Evolutionary conservation across 331 rosid genomes (phyloP), one percentile per base, ranked within the genome.

Genomic region (Malus hybrid): DNA sequence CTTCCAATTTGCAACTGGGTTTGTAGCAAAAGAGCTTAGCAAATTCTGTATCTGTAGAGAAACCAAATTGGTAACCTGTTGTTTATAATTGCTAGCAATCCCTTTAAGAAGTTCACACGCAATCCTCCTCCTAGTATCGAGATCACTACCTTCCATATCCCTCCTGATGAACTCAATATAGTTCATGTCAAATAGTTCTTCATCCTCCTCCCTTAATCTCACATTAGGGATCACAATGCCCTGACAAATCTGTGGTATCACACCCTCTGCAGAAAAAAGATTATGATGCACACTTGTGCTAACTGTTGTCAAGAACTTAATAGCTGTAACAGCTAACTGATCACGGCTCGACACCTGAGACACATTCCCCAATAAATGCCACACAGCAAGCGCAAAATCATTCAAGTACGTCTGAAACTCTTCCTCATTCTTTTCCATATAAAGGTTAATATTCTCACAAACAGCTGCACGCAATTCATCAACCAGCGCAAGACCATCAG

Each of bases 121-220:
- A 70, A 95, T 90, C 86, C 99, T 90, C 91, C 99, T 92, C 85
- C 99, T 88, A 8, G 99, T 92, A 83, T 95, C 99, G 39, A 95
- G 84, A 88, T 95, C 99, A 63, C 97, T 95, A 10, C 99, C 99
- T 79, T 95, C 99, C 93, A 95, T 95, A 82, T 95, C 99, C 83
- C 99, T 84, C 82, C 97, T 83, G 71, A 95, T 86, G 81, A 90
- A 95, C 85, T 95, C 99, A 65, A 95, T 82, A 80, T 87, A 88
- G 77, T 95, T 95, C 91, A 87, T 86, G 75, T 89, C 96, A 78
- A 92, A 95, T 30, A 95, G 85, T 56, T 95, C 99, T 82, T 89
- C 93, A 6, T 95, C 99, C 7, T 92, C 99, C 1, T 90, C 97
- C 84, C 97, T 92, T 91, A 95, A 78, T 86, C 96, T 87, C 60